phyloP scores from a whole-genome alignment of 345 rosid genomes.

The Streptanthus diversifolius region DNA sequence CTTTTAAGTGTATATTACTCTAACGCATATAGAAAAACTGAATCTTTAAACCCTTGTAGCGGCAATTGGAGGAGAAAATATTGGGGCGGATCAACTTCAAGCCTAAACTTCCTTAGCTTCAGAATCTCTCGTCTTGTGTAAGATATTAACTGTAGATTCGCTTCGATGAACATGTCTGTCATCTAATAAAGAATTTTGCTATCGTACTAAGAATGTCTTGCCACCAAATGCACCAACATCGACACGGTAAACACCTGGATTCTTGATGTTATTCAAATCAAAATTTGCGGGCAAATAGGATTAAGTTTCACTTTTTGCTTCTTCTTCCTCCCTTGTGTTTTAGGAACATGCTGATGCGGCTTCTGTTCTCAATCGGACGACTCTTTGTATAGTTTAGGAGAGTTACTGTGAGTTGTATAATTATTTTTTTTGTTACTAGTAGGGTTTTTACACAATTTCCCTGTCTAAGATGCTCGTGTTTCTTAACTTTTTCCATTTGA shows the following conservation, averaged over 20 bases:
- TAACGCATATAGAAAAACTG: conserved; percentile 1
- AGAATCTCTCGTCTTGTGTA: conserved; percentile 15
- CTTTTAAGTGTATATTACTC: neutral
- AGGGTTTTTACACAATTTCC: conserved; percentile 1
- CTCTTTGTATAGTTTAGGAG: conserved; percentile 10
- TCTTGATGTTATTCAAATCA: neutral
- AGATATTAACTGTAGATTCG: neutral
- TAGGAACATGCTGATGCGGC: conserved; percentile 11
- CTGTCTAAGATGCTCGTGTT: neutral
- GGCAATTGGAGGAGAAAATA: conserved; percentile 50
- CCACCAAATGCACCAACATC: conserved; percentile 2
- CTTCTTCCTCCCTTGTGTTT: neutral
- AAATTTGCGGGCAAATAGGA: neutral
- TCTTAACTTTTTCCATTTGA: neutral
- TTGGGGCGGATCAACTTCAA: conserved; percentile 42
- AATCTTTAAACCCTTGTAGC: conserved; percentile 36
- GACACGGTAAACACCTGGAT: conserved; percentile 9
- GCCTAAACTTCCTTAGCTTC: conserved; percentile 37
- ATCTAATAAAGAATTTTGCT: conserved; percentile 3
- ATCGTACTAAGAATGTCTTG: neutral
- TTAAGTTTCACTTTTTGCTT: neutral
- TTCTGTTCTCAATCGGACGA: conserved; percentile 10
- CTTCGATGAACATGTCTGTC: neutral
- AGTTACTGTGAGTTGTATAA: neutral
- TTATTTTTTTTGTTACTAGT: neutral